Conservation (phyloP, 371 early-diverging fungal species). For the Mortierella sp. region DNA sequence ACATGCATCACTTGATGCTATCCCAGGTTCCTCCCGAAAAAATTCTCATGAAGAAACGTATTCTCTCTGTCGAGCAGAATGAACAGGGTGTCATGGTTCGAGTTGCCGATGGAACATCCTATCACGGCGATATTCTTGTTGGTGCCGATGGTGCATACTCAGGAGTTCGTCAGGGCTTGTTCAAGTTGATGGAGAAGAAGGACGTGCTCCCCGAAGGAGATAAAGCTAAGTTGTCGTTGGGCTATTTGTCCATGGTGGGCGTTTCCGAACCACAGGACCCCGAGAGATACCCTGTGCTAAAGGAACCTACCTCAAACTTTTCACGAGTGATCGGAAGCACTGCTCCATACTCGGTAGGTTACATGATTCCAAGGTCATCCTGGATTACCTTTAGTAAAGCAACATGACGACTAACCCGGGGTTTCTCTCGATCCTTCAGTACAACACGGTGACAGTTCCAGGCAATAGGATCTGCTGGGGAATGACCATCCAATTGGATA, state of each 20-base stretch:
- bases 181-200: slow-evolving; percentile 14
- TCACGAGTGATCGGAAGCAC: slow-evolving; percentile 20
- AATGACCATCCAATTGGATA: slow-evolving; percentile 14
- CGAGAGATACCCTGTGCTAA: slow-evolving; percentile 22
- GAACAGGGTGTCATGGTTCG: slow-evolving; percentile 23
- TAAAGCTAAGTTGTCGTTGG: slow-evolving; percentile 14
- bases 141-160: slow-evolving; percentile 45
- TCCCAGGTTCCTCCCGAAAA: slow-evolving; percentile 30
- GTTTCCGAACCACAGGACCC: slow-evolving; percentile 30
- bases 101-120: slow-evolving; percentile 18
- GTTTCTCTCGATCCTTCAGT: slow-evolving; percentile 1
- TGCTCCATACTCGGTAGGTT: slow-evolving; percentile 25
- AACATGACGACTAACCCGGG: too few relatives aligned
- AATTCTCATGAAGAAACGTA: slow-evolving; percentile 25
- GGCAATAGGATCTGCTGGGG: slow-evolving; percentile 32
- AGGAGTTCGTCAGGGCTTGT: slow-evolving; percentile 33
- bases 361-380: not conserved
- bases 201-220: slow-evolving; percentile 19
- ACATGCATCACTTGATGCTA: slow-evolving; percentile 22
- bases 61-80: slow-evolving; percentile 23
- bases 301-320: slow-evolving; percentile 1
- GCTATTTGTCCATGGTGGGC: slow-evolving; percentile 39
- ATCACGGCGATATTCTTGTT: slow-evolving; percentile 36
- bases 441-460: slow-evolving; percentile 21
- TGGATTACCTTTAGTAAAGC: too few relatives aligned